phyloP scores from a whole-genome alignment of 2,329 filamentous ascomycete species.

The Cladosporium sphaerospermum region DNA sequence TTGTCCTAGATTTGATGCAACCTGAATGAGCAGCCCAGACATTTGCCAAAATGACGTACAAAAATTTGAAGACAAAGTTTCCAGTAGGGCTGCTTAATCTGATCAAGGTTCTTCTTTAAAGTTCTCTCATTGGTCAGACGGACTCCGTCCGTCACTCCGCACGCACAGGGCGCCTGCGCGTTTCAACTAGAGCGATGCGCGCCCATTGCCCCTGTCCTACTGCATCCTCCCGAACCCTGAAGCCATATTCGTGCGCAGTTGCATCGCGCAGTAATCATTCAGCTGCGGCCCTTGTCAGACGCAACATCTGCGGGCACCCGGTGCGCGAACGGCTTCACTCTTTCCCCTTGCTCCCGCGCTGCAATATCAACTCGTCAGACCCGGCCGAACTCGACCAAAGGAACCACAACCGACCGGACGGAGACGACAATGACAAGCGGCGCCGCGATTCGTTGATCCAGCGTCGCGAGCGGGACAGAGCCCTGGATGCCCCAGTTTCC shows the following conservation, averaged over 20 bases:
- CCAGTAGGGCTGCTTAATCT: no score
- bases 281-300: no score
- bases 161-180: background rate
- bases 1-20: no score
- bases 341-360: background rate
- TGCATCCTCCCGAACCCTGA: slow-evolving; percentile 6
- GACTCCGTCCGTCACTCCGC: background rate
- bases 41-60: no score
- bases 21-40: no score
- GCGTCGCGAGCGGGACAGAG: background rate
- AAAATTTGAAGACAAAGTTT: no score
- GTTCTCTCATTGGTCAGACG: no score
- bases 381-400: background rate
- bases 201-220: slow-evolving; percentile 4
- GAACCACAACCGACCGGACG: slow-evolving; percentile 2
- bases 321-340: background rate
- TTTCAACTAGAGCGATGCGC: slow-evolving; percentile 2
- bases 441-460: slow-evolving; percentile 6
- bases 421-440: background rate
- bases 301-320: background rate
- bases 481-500: background rate
- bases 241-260: background rate
- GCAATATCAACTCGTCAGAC: background rate
- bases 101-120: no score
- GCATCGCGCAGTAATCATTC: background rate